Evolutionary conservation across 2,329 filamentous ascomycete genomes (phyloP).

Genomic region (Pyricularia pennisetigena): DNA sequence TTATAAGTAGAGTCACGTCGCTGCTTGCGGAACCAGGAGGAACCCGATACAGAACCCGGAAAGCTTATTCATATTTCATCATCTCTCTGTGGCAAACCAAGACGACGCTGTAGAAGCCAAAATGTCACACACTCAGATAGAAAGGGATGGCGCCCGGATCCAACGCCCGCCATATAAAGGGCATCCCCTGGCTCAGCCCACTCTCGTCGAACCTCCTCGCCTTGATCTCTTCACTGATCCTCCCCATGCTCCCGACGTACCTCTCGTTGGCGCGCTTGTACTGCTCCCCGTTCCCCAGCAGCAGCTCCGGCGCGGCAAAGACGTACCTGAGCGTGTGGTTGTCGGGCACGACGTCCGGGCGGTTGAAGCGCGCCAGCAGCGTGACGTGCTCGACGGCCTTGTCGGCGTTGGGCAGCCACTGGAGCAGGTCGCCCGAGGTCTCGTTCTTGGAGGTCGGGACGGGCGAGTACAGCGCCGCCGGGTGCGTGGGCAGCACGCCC

Average conservation of each 20-base stretch:
- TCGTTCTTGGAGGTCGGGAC: constrained; percentile 24
- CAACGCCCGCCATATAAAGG: constrained; percentile 27
- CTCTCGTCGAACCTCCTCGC: constrained; percentile 27
- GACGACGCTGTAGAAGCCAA: no score
- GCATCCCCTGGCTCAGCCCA: constrained; percentile 35
- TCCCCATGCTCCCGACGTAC: constrained; percentile 26
- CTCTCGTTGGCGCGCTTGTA: constrained; percentile 20
- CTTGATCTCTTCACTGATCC: constrained; percentile 25
- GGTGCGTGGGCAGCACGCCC: constrained; percentile 29
- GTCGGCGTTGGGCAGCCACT: constrained; percentile 22
- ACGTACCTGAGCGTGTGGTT: constrained; percentile 28
- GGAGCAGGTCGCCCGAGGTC: constrained; percentile 15
- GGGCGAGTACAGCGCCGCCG: constrained; percentile 26
- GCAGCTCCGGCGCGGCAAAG: constrained; percentile 25
- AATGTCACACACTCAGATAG: constrained; percentile 7
- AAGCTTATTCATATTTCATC: no score
- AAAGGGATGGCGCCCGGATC: constrained; percentile 13
- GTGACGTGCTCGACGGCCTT: constrained; percentile 24
- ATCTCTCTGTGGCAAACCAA: no score
- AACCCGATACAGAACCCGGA: no score
- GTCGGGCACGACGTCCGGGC: constrained; percentile 24
- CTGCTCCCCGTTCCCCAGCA: constrained; percentile 20
- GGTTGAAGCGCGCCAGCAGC: constrained; percentile 27
- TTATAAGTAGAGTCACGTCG: no score
- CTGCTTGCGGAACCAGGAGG: no score